phyloP scores from a whole-genome alignment of 2,329 filamentous ascomycete species.

The Fusarium algeriense region DNA sequence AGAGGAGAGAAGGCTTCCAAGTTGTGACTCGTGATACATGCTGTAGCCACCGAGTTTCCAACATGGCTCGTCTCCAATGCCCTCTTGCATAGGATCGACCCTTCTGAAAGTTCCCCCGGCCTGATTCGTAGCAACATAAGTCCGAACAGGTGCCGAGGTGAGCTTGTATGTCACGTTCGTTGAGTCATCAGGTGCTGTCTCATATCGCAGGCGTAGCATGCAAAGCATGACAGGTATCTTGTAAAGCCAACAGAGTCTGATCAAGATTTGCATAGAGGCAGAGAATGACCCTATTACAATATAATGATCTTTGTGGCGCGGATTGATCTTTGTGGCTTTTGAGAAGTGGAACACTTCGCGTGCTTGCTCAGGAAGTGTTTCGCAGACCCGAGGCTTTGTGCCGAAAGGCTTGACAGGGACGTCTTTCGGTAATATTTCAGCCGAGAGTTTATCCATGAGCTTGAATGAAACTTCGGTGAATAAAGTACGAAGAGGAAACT shows the following conservation, averaged over 20 bases:
- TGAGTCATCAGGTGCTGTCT: not conserved
- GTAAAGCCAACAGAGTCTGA: not conserved
- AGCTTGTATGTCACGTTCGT: not conserved
- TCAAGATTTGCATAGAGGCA: not conserved
- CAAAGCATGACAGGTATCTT: not conserved
- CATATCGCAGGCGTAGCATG: not conserved
- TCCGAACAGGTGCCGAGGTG: not conserved
- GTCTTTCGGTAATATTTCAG: not conserved
- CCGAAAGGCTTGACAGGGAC: not conserved
- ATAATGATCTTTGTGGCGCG: accelerated
- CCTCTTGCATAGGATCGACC: too few relatives aligned
- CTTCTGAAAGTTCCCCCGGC: not conserved
- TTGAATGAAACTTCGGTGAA: not conserved
- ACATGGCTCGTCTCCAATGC: not conserved
- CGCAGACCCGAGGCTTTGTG: not conserved
- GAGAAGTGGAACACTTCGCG: not conserved
- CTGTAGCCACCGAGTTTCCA: not conserved
- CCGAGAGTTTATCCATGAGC: accelerated
- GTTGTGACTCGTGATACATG: not conserved
- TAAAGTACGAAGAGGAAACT: not conserved
- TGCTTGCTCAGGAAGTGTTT: not conserved
- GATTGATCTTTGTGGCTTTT: not conserved
- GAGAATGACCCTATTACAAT: not conserved
- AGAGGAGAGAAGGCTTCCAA: not conserved
- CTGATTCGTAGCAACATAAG: not conserved